phyloP scores from a whole-genome alignment of 805 yeast species.

The Sungouiozyma intestinalis region DNA sequence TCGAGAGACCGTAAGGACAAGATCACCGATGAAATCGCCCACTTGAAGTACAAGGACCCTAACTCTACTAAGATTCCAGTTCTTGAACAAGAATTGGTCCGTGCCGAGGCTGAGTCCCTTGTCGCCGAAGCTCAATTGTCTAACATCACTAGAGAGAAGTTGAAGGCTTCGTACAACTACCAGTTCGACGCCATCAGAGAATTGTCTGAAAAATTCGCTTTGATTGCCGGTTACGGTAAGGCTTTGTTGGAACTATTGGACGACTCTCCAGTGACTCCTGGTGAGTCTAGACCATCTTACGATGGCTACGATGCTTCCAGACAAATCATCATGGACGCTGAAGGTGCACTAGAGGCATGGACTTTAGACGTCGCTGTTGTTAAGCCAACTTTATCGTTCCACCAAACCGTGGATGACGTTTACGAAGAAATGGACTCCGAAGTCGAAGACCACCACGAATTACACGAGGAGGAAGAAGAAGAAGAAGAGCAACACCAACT shows the following conservation, averaged over 20 bases:
- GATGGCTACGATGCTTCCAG: conserved; percentile 97
- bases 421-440: conserved; percentile 40
- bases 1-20: conserved; percentile 96
- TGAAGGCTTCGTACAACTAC: conserved; percentile 94
- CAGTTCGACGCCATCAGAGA: conserved; percentile 94
- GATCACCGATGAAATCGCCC: conserved; percentile 95
- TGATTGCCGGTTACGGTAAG: conserved; percentile 98
- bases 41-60: conserved; percentile 96
- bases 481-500: conserved; percentile 7
- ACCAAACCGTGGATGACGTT: conserved; percentile 59
- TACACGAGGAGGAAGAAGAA: conserved; percentile 21
- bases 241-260: conserved; percentile 91
- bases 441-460: conserved; percentile 33
- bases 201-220: conserved; percentile 89
- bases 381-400: conserved; percentile 84
- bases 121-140: conserved; percentile 99
- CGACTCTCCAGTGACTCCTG: conserved; percentile 96
- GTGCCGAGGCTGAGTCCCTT: conserved; percentile 98
- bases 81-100: conserved; percentile 94
- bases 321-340: conserved; percentile 96
- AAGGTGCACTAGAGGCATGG: conserved; percentile 92
- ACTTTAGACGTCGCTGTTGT: conserved; percentile 91
- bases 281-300: conserved; percentile 96
- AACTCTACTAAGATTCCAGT: conserved; percentile 91
- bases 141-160: conserved; percentile 94